Conservation (phyloP, 805 yeast species). For the Soucietia sequanensis region DNA sequence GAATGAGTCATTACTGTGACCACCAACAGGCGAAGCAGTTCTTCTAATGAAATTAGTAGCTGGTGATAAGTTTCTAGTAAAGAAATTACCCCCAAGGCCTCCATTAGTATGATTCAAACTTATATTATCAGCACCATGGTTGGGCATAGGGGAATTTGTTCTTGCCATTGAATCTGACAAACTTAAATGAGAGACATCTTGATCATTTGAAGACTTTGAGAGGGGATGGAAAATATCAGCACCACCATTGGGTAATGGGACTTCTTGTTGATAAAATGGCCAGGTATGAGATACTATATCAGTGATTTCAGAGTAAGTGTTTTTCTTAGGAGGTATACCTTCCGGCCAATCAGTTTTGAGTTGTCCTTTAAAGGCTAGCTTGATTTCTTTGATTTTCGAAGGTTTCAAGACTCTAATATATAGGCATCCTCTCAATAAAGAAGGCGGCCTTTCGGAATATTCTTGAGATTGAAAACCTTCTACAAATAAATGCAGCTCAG, state of each 20-base stretch:
- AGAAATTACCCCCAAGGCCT: conserved; percentile 17
- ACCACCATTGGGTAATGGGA: conserved; percentile 35
- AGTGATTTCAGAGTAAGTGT: conserved; percentile 60
- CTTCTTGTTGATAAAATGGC: conserved; percentile 67
- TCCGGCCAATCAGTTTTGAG: conserved; percentile 95
- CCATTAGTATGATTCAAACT: conserved; percentile 16
- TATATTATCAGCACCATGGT: conserved; percentile 10
- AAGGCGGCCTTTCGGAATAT: conserved; percentile 65
- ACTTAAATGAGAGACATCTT: conserved; percentile 36
- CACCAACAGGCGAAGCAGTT: conserved; percentile 29
- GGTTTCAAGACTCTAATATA: conserved; percentile 70
- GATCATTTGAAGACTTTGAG: conserved; percentile 15
- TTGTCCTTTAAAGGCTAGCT: conserved; percentile 61
- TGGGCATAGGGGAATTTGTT: conserved; percentile 10
- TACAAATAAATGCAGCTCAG: conserved; percentile 76
- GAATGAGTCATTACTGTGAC: conserved; percentile 19
- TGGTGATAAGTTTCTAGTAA: conserved; percentile 24
- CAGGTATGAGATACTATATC: conserved; percentile 78
- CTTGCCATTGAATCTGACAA: conserved; percentile 27
- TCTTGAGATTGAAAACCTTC: conserved; percentile 78
- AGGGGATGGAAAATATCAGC: conserved; percentile 33
- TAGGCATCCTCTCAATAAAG: conserved; percentile 77
- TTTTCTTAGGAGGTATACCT: conserved; percentile 90
- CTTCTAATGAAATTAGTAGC: conserved; percentile 24
- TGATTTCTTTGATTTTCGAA: conserved; percentile 63